These are phyloP conservation scores for Fraxinus paxiana DNA, from an alignment of 305 asterid species.

Conservation along the genomic window DNA sequence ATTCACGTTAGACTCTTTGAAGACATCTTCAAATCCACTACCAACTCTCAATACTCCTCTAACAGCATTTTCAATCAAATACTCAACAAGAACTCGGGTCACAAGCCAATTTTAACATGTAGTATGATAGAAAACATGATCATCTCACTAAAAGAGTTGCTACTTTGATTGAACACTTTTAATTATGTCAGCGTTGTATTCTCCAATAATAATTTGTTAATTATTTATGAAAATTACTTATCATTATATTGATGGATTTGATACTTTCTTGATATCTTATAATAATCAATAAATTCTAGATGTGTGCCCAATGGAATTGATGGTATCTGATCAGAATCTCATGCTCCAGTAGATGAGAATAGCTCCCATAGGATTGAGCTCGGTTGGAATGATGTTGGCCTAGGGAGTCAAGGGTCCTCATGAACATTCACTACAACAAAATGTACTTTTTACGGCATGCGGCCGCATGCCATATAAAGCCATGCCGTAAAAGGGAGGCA, in stretches of 20 bases:
- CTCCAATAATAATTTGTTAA: not conserved
- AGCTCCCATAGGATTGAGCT: not conserved
- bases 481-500: too few relatives aligned
- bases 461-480: too few relatives aligned
- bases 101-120: too few relatives aligned
- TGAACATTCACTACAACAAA: too few relatives aligned
- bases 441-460: too few relatives aligned
- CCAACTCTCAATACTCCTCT: too few relatives aligned
- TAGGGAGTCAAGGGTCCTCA: too few relatives aligned
- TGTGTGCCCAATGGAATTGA: not conserved
- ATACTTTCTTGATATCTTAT: not conserved
- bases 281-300: not conserved
- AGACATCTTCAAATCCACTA: too few relatives aligned
- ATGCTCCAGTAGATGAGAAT: not conserved
- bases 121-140: not conserved
- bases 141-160: not conserved
- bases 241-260: not conserved
- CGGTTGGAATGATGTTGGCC: not conserved
- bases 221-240: too few relatives aligned
- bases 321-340: not conserved
- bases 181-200: not conserved
- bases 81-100: too few relatives aligned
- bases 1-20: too few relatives aligned
- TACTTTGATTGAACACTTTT: not conserved
- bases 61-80: too few relatives aligned